A percentile compares a stretch with the other conserved stretches of the same genome.
Conservation (phyloP, 768 basidiomycete species). For the Rhizopogon roseolus region DNA sequence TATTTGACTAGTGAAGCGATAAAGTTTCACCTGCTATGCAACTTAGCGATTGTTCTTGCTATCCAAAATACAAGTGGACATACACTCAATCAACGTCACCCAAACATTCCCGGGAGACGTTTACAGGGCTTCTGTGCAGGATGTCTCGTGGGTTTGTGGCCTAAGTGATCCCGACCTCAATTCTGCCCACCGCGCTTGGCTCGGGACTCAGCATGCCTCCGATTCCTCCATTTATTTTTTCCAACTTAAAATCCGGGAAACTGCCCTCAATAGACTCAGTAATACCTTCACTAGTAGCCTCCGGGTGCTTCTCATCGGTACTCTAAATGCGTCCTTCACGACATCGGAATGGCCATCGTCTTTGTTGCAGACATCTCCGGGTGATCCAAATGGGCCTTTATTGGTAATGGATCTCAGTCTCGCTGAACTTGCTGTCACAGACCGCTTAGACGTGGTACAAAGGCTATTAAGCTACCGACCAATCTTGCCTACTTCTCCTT, state of each 20-base stretch:
- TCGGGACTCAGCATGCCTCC: slow-evolving; percentile 41
- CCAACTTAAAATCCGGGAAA: slow-evolving; percentile 35
- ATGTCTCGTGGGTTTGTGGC: slow-evolving; percentile 35
- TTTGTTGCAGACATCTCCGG: slow-evolving; percentile 48
- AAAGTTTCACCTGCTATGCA: neutral
- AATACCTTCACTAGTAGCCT: slow-evolving; percentile 23
- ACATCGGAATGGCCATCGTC: slow-evolving; percentile 59
- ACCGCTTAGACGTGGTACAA: slow-evolving; percentile 49
- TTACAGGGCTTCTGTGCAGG: slow-evolving; percentile 40
- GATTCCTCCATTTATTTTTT: slow-evolving; percentile 40
- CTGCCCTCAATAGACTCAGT: slow-evolving; percentile 42
- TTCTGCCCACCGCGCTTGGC: slow-evolving; percentile 44
- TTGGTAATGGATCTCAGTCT: slow-evolving; percentile 43
- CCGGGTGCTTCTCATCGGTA: slow-evolving; percentile 31
- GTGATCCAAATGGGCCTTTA: slow-evolving; percentile 57
- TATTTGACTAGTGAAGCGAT: neutral
- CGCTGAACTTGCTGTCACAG: slow-evolving; percentile 44
- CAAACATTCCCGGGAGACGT: slow-evolving; percentile 28
- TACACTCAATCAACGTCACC: slow-evolving; percentile 45
- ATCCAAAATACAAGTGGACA: slow-evolving; percentile 34
- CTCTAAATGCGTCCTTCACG: slow-evolving; percentile 27
- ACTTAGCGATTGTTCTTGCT: slow-evolving; percentile 44
- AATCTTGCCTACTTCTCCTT: slow-evolving; percentile 9
- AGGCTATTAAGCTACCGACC: slow-evolving; percentile 26
- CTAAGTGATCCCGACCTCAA: slow-evolving; percentile 44